These are phyloP conservation scores for Chrysanthemum seticuspe DNA, from an alignment of 129 eudicot species.

Conservation along the genomic window DNA sequence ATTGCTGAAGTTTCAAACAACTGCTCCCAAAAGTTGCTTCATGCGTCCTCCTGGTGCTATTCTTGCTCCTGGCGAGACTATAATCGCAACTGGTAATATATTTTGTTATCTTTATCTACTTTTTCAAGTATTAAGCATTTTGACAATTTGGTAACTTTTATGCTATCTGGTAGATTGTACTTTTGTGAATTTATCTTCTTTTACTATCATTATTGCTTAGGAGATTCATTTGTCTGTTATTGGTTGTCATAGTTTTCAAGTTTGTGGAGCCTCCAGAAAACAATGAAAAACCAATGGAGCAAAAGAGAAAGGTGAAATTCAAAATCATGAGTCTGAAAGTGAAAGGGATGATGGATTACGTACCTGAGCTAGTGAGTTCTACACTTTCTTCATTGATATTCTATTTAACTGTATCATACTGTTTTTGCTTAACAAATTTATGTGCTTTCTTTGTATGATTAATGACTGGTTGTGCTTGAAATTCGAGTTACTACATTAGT, in stretches of 20 bases:
- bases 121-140: not conserved
- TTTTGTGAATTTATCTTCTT: not conserved
- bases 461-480: no score
- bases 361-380: conserved; percentile 71
- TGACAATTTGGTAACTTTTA: conserved; percentile 3
- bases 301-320: conserved; percentile 74
- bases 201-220: not conserved
- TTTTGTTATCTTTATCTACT: not conserved
- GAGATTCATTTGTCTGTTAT: conserved; percentile 20
- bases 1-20: conserved; percentile 80
- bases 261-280: conserved; percentile 79
- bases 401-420: no score
- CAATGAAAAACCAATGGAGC: conserved; percentile 73
- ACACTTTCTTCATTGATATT: not conserved
- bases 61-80: conserved; percentile 84
- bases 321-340: conserved; percentile 92
- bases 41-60: conserved; percentile 99
- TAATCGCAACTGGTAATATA: conserved; percentile 81
- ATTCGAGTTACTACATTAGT: no score
- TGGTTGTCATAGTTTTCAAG: conserved; percentile 64
- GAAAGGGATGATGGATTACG: conserved; percentile 74
- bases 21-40: conserved; percentile 98
- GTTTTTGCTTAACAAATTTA: no score
- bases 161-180: not conserved
- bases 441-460: no score